A percentile compares a stretch with the other conserved stretches of the same genome.
These are phyloP conservation scores for Termitomyces sp. DNA, from an alignment of 768 basidiomycete species.

Conservation along the genomic window DNA sequence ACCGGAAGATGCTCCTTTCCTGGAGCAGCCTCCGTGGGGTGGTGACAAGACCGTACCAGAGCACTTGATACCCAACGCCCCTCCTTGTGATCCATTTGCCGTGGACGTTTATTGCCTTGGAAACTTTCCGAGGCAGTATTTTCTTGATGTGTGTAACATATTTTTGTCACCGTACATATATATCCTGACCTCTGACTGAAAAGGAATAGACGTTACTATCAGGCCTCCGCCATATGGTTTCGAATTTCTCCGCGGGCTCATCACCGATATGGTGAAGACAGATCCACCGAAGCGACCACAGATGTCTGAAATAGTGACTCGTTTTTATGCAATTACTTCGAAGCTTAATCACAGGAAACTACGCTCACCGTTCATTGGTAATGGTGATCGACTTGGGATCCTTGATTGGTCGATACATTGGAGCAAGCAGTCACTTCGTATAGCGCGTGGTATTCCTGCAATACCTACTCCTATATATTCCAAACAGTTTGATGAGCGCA, in stretches of 20 bases:
- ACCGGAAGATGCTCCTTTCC: constrained; percentile 18
- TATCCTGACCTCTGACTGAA: neutral
- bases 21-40: constrained; percentile 25
- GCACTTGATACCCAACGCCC: neutral
- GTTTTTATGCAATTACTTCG: neutral
- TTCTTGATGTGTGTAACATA: neutral
- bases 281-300: neutral
- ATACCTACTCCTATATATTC: too few relatives aligned
- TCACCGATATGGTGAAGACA: neutral
- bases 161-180: neutral
- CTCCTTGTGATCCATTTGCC: neutral
- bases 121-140: neutral
- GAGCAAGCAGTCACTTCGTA: neutral
- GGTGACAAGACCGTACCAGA: constrained; percentile 36
- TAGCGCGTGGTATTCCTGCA: neutral
- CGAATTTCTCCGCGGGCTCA: neutral
- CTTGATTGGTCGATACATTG: neutral
- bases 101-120: neutral
- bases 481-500: too few relatives aligned
- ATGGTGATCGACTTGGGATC: neutral
- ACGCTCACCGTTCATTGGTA: neutral
- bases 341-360: neutral
- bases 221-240: neutral
- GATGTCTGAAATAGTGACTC: neutral
- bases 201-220: neutral